Conservation (phyloP, 2,329 filamentous ascomycete genomes). For the Ceratocystis papillata region DNA sequence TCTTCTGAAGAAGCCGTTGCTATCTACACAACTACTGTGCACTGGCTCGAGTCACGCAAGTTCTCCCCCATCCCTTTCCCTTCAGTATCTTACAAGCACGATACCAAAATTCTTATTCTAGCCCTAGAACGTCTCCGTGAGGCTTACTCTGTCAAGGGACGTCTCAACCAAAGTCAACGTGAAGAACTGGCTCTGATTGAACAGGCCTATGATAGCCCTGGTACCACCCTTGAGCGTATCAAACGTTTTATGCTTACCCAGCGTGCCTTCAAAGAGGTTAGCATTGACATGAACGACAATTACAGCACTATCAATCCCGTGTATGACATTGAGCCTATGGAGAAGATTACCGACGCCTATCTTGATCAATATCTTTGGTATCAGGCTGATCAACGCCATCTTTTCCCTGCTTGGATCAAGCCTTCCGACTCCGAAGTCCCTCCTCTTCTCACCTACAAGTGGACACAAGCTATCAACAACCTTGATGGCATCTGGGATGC, state of each 20-base stretch:
- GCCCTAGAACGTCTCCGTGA: constrained; percentile 87
- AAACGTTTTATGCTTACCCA: constrained; percentile 96
- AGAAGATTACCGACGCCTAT: constrained; percentile 98
- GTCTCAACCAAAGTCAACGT: constrained; percentile 92
- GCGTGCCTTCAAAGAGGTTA: constrained; percentile 96
- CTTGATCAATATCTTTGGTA: constrained; percentile 99
- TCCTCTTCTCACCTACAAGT: constrained; percentile 89
- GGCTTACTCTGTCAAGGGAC: constrained; percentile 93
- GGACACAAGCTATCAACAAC: constrained; percentile 99
- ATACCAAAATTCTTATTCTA: constrained; percentile 96
- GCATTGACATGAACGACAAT: constrained; percentile 99
- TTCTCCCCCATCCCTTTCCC: constrained; percentile 98
- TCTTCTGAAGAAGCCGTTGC: constrained; percentile 97
- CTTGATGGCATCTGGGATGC: constrained; percentile 90
- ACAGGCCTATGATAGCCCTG: constrained; percentile 95
- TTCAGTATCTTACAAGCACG: constrained; percentile 97
- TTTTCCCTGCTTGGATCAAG: constrained; percentile 99
- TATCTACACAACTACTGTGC: constrained; percentile 96
- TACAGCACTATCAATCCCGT: constrained; percentile 99
- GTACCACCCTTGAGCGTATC: constrained; percentile 88
- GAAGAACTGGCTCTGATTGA: constrained; percentile 95
- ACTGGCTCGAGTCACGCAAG: constrained; percentile 96
- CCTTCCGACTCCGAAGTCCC: constrained; percentile 97
- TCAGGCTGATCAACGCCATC: constrained; percentile 89
- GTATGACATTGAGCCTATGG: constrained; percentile 96